These are phyloP conservation scores for Graphiopsis chlorocephala DNA, from an alignment of 2,329 filamentous ascomycete genomes.

Conservation along the genomic window DNA sequence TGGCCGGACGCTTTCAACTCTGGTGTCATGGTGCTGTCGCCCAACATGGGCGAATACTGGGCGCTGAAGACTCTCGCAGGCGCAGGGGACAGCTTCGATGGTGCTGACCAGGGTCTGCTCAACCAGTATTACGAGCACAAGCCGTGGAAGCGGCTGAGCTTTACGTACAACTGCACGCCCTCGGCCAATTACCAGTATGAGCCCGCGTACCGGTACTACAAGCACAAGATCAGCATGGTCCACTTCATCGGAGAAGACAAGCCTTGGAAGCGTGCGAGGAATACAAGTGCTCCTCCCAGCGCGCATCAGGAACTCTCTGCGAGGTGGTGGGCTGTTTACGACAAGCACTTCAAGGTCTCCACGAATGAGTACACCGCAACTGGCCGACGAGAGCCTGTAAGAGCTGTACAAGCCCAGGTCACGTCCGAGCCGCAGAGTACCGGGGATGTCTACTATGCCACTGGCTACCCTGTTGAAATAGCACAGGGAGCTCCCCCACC, in stretches of 20 bases:
- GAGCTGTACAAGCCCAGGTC: slow-evolving; percentile 17
- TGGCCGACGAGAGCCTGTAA: slow-evolving; percentile 18
- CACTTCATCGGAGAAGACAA: slow-evolving; percentile 94
- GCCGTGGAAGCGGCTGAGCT: slow-evolving; percentile 80
- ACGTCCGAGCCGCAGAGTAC: not conserved
- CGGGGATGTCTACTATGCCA: slow-evolving; percentile 19
- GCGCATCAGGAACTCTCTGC: slow-evolving; percentile 81
- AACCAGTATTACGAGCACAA: slow-evolving; percentile 87
- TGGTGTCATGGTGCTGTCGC: slow-evolving; percentile 89
- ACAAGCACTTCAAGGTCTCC: slow-evolving; percentile 69
- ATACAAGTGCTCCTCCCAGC: slow-evolving; percentile 51
- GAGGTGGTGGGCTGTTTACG: slow-evolving; percentile 93
- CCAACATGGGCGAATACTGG: slow-evolving; percentile 84
- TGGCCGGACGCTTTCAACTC: slow-evolving; percentile 99
- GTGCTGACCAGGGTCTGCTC: slow-evolving; percentile 89
- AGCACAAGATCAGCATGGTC: slow-evolving; percentile 81
- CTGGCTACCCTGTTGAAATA: slow-evolving; percentile 27
- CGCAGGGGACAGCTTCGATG: slow-evolving; percentile 89
- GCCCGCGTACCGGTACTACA: slow-evolving; percentile 89
- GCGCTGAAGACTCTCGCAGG: slow-evolving; percentile 80
- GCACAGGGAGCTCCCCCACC: slow-evolving; percentile 25
- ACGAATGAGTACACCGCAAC: slow-evolving; percentile 17
- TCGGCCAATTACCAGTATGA: slow-evolving; percentile 97
- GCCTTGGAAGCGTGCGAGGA: slow-evolving; percentile 63
- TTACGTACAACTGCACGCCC: slow-evolving; percentile 95